A percentile compares a stretch with the other conserved stretches of the same genome.
Conservation (phyloP, 345 rosid species). For the Odontarrhena argentea region DNA sequence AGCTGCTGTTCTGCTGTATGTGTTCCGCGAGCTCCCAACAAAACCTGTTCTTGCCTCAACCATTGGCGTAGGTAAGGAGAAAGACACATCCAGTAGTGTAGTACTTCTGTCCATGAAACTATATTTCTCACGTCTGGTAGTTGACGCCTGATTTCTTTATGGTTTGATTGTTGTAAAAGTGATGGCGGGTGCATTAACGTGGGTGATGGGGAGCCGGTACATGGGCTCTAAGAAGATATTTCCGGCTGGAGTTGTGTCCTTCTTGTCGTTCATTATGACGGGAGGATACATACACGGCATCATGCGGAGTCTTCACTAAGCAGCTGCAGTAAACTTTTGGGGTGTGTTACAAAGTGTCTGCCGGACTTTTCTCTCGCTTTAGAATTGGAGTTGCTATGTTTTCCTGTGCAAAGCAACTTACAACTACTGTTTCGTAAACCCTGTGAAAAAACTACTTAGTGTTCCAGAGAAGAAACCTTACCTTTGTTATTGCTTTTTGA, state of each 20-base stretch:
- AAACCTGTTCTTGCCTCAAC: conserved; percentile 79
- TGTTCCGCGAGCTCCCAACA: conserved; percentile 68
- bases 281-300: conserved; percentile 92
- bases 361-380: conserved; percentile 2
- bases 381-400: neutral
- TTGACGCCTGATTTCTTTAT: neutral
- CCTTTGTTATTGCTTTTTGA: neutral
- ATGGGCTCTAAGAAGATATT: conserved; percentile 76
- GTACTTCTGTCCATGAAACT: neutral
- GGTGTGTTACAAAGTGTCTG: conserved; percentile 12
- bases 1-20: conserved; percentile 65
- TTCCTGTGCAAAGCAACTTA: conserved; percentile 21
- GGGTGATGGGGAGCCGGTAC: conserved; percentile 87
- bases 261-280: conserved; percentile 79
- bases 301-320: conserved; percentile 58
- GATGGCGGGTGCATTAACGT: conserved; percentile 66
- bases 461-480: neutral
- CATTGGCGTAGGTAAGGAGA: conserved; percentile 79
- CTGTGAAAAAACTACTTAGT: conserved; percentile 6
- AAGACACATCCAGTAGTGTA: neutral
- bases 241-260: conserved; percentile 92
- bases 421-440: conserved; percentile 20
- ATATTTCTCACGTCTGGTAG: neutral
- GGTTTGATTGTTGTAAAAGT: conserved; percentile 47
- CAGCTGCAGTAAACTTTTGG: neutral